Base-by-base conservation (phyloP, 176 grass and related monocot species). In the Triticum timopheevii region DNA sequence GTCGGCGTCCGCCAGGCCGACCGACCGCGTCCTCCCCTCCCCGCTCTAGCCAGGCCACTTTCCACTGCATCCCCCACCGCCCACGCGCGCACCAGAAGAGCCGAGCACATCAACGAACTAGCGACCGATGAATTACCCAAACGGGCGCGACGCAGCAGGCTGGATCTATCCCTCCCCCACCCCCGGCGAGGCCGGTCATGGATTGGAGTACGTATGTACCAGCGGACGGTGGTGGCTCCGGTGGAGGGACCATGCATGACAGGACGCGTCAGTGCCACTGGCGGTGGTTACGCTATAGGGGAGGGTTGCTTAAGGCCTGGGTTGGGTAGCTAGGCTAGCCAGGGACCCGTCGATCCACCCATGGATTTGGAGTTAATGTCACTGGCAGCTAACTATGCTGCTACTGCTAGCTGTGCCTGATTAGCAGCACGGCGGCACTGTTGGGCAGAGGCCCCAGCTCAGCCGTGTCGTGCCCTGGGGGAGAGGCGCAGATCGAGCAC, bases 281-380 rank as follows among this genome's bases (percentile, higher is more conserved):
- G 80, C 65, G 73, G 87, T 88, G 81, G 81, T 83, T 73, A 83
- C 66, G 15, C 4, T 47, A 74, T 6, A 49, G 30, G 15, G 6
- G 16, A 1, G 80, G 70, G 69, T 65, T 73, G 42, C 54, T 77
- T 87, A 87, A 75, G 42, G 67, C 27, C 6, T 72, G 38, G 69
- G 12, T 9, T 72, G 36, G 69, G 12, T 42, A 23, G 68, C 33
- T 69, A 69, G 2, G 67, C 69, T 71, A 71, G 20, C 35, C 1
- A 47, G 79, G 63, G 79, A 81, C 79, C 79, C 17, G 61, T 33
- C 4, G 0, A 28, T 65, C 22, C 24, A 28, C 3, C 73, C 6
- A 5, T 72, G 38, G 62, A 27, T 89, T 86, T 69, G 61, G 69
- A 36, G 68, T 73, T 73, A 73, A 73, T 73, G 70, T 11, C 20